Base-by-base conservation (phyloP, 73 alveolate species). In the Blepharisma stoltei region DNA sequence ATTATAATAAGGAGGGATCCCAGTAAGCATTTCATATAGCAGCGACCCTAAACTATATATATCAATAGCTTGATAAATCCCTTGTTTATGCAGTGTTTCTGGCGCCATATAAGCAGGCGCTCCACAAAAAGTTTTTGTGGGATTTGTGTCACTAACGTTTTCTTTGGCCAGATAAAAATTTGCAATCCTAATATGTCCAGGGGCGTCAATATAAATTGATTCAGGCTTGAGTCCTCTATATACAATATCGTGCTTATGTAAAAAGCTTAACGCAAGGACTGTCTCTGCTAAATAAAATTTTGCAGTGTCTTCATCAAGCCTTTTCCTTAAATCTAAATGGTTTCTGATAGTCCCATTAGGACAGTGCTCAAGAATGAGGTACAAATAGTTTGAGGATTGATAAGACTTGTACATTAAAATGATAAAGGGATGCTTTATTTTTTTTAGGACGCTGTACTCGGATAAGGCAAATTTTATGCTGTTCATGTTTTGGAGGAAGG, bases 1-100 rank as follows among this genome's bases (percentile, higher is more conserved):
- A 32, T 32, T 32, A 32, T 32, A 32, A 32, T 32, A 92, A 18
- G 98, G 98, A 46, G 98, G 92, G n/a, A 85, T 44, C 54, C 98
- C 98, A n/a, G 84, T 81, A 23, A 86, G 77, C 90, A 92, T 83
- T 87, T 92, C 98, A 78, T 86, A 89, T 60, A 92, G 80, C 70
- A 92, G 54, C 67, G 87, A 80, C 9, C 98, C 96, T 38, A 89
- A 53, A 6, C 90, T 83, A 91, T 91, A 86, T 91, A 90, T 85
- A 78, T 89, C 96, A 38, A 86, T 88, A 78, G 78, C 71, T 81
- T 85, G 76, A 86, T 85, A 78, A 86, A 85, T 85, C 52, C 93
- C 91, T 77, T 89, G 78, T 44, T 77, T 83, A 43, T 81, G 70
- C 73, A 89, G 71, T 14, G 86, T 86, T 81, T 89, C 96, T 6